A percentile compares a stretch with the other conserved stretches of the same genome.
Conservation (phyloP, 2,329 filamentous ascomycete genomes). For the Myriosclerotinia duriaeana region DNA sequence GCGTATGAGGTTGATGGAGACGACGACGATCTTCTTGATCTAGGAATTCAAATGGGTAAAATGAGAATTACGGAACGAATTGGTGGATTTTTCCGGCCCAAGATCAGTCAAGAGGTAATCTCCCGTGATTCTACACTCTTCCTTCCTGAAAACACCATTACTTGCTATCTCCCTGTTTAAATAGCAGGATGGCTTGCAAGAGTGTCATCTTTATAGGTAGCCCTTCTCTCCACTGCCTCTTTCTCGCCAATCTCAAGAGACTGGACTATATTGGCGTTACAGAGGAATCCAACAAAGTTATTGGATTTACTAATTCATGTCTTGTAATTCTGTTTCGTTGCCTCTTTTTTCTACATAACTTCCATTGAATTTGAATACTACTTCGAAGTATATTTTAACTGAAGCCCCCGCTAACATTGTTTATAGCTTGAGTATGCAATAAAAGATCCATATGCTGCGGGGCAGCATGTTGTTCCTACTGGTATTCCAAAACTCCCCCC, state of each 20-base stretch:
- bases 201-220: conserved; percentile 24
- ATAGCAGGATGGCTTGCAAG: conserved; percentile 25
- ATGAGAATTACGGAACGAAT: conserved; percentile 73
- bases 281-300: too few species aligned
- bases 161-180: neutral
- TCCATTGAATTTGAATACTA: too few species aligned
- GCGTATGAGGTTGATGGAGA: conserved; percentile 66
- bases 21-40: conserved; percentile 66
- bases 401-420: neutral
- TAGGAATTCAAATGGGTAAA: conserved; percentile 69
- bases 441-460: neutral
- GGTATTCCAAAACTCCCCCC: conserved; percentile 29
- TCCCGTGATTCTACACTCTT: conserved; percentile 37
- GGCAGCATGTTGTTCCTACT: neutral
- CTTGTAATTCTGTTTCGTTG: too few species aligned
- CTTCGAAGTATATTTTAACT: neutral
- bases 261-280: neutral
- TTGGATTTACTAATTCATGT: neutral
- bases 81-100: conserved; percentile 69
- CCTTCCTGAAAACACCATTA: neutral
- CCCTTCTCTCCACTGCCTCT: neutral
- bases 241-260: neutral
- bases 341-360: neutral
- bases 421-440: conserved; percentile 19
- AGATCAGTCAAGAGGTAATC: conserved; percentile 67